Conservation (phyloP, 2,329 filamentous ascomycete species). For the Boeremia exigua region DNA sequence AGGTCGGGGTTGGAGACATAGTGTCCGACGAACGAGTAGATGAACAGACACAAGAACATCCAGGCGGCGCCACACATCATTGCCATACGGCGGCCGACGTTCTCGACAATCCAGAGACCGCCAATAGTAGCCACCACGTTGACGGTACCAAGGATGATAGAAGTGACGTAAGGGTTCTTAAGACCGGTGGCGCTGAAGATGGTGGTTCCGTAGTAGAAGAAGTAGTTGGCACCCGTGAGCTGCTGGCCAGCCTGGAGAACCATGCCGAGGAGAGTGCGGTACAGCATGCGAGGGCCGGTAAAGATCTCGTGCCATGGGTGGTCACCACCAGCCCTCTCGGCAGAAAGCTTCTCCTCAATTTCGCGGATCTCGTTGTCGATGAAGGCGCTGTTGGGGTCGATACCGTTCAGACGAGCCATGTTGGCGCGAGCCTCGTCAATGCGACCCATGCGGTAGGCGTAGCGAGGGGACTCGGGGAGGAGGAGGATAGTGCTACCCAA, state of each 20-base stretch:
- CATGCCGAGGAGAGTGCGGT: slow-evolving; percentile 69
- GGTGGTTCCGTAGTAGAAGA: slow-evolving; percentile 62
- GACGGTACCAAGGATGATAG: slow-evolving; percentile 58
- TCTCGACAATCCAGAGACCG: slow-evolving; percentile 56
- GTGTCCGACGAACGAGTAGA: slow-evolving; percentile 56
- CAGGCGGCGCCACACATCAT: slow-evolving; percentile 55
- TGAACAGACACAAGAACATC: slow-evolving; percentile 65
- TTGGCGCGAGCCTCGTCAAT: slow-evolving; percentile 59
- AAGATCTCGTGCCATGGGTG: slow-evolving; percentile 64
- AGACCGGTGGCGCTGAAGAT: slow-evolving; percentile 53
- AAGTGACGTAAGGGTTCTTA: slow-evolving; percentile 54
- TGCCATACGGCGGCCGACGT: slow-evolving; percentile 54
- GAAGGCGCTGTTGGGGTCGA: slow-evolving; percentile 60
- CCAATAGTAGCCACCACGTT: slow-evolving; percentile 56
- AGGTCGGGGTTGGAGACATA: slow-evolving; percentile 42
- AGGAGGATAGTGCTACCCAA: slow-evolving; percentile 61
- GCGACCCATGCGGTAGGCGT: slow-evolving; percentile 61
- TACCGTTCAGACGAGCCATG: slow-evolving; percentile 62
- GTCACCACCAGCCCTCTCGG: slow-evolving; percentile 52
- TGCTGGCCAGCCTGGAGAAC: slow-evolving; percentile 70
- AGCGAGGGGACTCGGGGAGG: slow-evolving; percentile 64
- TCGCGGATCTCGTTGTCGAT: slow-evolving; percentile 61
- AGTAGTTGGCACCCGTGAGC: slow-evolving; percentile 72
- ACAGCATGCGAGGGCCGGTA: slow-evolving; percentile 69
- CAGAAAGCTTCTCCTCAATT: slow-evolving; percentile 62